Percentiles rank a stretch among this genome's conserved stretches.
Conservation (phyloP, 331 rosid genomes). For the Erythrophleum ivorense region DNA sequence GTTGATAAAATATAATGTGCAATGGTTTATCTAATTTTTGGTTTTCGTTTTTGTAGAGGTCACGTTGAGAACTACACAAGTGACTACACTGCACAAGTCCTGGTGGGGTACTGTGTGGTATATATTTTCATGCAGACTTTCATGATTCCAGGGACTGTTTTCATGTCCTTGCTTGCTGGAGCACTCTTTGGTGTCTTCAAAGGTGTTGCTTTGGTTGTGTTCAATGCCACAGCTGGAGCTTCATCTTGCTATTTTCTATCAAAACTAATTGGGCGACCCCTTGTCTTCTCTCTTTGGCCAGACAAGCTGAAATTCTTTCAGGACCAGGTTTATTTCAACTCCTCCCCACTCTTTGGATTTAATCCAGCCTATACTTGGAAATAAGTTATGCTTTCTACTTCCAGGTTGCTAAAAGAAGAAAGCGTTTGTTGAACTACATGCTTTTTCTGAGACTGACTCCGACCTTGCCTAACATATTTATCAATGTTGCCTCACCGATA, state of each 20-base stretch:
- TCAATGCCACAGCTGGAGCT: slow-evolving; percentile 94
- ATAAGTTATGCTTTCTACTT: slow-evolving; percentile 27
- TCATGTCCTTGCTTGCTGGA: slow-evolving; percentile 98
- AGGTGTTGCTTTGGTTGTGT: slow-evolving; percentile 93
- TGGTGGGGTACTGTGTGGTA: slow-evolving; percentile 93
- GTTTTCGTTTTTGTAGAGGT: slow-evolving; percentile 61
- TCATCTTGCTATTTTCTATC: slow-evolving; percentile 94
- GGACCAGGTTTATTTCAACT: slow-evolving; percentile 60
- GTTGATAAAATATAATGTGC: slow-evolving; percentile 14
- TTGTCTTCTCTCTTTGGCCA: slow-evolving; percentile 82
- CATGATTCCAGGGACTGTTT: slow-evolving; percentile 99
- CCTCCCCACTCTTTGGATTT: background rate
- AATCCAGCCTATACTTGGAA: background rate
- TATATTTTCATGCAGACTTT: slow-evolving; percentile 99
- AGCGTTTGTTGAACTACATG: slow-evolving; percentile 87
- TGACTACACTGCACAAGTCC: slow-evolving; percentile 97
- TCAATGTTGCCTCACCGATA: slow-evolving; percentile 94
- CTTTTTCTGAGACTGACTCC: slow-evolving; percentile 96
- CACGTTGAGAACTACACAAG: slow-evolving; percentile 96
- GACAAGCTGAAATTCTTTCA: slow-evolving; percentile 85
- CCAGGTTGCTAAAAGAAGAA: slow-evolving; percentile 88
- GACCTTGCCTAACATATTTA: slow-evolving; percentile 89
- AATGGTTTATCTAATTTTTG: slow-evolving; percentile 32
- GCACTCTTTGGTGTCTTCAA: slow-evolving; percentile 89
- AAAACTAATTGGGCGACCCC: slow-evolving; percentile 83